Conservation (phyloP, 768 basidiomycete genomes). For the Sporobolomyces phaffii region DNA sequence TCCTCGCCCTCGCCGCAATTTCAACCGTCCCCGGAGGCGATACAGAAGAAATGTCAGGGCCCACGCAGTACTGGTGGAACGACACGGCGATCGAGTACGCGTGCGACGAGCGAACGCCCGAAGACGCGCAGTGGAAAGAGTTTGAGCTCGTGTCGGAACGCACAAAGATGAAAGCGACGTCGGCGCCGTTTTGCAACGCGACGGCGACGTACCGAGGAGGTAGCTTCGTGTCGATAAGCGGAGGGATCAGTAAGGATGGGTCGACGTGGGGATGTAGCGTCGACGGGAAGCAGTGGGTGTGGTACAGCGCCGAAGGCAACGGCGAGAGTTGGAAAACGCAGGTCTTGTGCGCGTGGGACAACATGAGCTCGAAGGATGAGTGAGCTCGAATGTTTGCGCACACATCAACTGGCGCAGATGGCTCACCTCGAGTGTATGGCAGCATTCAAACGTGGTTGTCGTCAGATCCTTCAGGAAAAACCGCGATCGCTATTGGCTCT, state of each 20-base stretch:
- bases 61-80: slow-evolving; percentile 13
- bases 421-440: background rate
- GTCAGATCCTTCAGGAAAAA: background rate
- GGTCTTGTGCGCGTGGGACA: slow-evolving; percentile 2
- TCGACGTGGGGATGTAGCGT: background rate
- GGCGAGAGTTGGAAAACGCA: background rate
- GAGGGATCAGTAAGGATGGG: background rate
- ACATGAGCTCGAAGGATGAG: background rate
- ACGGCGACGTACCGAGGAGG: slow-evolving; percentile 1
- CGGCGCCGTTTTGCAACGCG: slow-evolving; percentile 1
- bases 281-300: background rate
- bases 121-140: background rate
- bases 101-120: background rate
- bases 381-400: background rate
- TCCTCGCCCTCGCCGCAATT: too few species aligned
- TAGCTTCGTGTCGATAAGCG: background rate
- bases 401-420: too few species aligned
- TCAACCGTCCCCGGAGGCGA: too few species aligned
- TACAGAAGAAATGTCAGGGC: too few species aligned
- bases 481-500: background rate
- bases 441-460: slow-evolving; percentile 3
- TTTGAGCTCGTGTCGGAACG: background rate
- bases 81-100: background rate
- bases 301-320: slow-evolving; percentile 3
- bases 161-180: background rate